Evolutionary conservation across 495 filamentous ascomycete species (phyloP).

Genomic region (Penicillium roqueforti): DNA sequence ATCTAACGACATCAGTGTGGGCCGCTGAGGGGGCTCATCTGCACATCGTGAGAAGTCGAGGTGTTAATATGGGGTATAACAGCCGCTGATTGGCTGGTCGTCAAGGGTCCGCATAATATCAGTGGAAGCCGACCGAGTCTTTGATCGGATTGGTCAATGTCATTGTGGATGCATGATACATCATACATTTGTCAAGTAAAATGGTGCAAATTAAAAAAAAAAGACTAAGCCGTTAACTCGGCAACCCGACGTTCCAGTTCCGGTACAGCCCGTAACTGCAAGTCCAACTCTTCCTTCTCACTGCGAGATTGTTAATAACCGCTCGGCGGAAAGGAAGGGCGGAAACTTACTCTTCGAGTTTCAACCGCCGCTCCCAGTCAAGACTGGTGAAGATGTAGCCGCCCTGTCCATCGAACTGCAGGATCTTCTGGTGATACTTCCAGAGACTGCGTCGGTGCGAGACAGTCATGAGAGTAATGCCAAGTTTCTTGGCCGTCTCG

Average conservation of each 20-base stretch:
- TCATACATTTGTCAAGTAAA: conserved; percentile 4
- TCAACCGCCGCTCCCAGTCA: conserved; percentile 80
- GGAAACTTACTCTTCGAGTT: conserved; percentile 75
- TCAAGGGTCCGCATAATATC: not conserved
- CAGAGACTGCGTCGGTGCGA: conserved; percentile 86
- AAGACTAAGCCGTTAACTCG: conserved; percentile 52
- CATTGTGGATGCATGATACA: conserved; percentile 1
- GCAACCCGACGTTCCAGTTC: conserved; percentile 81
- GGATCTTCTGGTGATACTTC: conserved; percentile 89
- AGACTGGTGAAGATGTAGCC: conserved; percentile 84
- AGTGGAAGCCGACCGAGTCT: not conserved
- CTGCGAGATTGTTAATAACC: conserved; percentile 30
- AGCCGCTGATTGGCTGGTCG: not conserved
- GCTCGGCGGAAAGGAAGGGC: not conserved
- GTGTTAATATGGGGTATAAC: not conserved
- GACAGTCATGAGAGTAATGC: conserved; percentile 95
- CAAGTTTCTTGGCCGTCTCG: conserved; percentile 84
- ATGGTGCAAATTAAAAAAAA: not conserved
- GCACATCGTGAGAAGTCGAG: conserved; percentile 3
- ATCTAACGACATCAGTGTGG: conserved; percentile 9
- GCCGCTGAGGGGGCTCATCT: not conserved
- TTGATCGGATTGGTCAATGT: not conserved
- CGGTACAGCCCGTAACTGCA: conserved; percentile 75
- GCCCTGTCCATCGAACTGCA: conserved; percentile 96
- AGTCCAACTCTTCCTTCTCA: conserved; percentile 91